A percentile compares a stretch with the other conserved stretches of the same genome.
phyloP scores from a whole-genome alignment of 257 asterid genomes.

The Mentha longifolia region DNA sequence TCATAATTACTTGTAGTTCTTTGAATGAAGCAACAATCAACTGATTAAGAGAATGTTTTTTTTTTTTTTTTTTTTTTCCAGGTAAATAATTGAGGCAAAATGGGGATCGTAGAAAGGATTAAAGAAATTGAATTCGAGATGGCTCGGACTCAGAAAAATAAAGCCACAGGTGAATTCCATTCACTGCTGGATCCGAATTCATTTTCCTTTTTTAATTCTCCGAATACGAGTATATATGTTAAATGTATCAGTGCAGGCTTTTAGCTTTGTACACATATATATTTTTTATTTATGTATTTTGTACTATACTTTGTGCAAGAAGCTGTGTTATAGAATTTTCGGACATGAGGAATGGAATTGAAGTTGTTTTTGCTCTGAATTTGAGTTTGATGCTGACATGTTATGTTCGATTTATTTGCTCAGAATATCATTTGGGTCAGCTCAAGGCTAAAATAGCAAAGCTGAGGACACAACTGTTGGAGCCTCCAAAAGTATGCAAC shows the following conservation, averaged over 20 bases:
- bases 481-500: conserved; percentile 92
- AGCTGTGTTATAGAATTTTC: conserved; percentile 7
- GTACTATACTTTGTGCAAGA: neutral
- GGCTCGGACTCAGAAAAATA: conserved; percentile 99
- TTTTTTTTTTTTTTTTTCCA: conserved; percentile 38
- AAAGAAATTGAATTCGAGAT: conserved; percentile 97
- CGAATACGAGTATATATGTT: neutral
- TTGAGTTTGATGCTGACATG: conserved; percentile 23
- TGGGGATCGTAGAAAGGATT: conserved; percentile 97
- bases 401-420: conserved; percentile 19
- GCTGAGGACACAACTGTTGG: conserved; percentile 95
- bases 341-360: conserved; percentile 10
- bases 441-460: conserved; percentile 99
- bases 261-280: neutral
- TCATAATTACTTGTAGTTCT: neutral
- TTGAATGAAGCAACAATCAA: conserved; percentile 18
- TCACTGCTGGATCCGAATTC: neutral
- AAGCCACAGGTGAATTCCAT: conserved; percentile 77
- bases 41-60: conserved; percentile 24
- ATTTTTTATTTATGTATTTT: neutral
- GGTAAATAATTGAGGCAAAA: conserved; percentile 46
- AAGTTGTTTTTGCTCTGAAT: conserved; percentile 12
- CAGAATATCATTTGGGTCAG: conserved; percentile 99
- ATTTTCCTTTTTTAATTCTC: neutral
- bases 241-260: too few species aligned